Conservation (phyloP, 23 red algal genomes). For the Gracilariopsis chorda region DNA sequence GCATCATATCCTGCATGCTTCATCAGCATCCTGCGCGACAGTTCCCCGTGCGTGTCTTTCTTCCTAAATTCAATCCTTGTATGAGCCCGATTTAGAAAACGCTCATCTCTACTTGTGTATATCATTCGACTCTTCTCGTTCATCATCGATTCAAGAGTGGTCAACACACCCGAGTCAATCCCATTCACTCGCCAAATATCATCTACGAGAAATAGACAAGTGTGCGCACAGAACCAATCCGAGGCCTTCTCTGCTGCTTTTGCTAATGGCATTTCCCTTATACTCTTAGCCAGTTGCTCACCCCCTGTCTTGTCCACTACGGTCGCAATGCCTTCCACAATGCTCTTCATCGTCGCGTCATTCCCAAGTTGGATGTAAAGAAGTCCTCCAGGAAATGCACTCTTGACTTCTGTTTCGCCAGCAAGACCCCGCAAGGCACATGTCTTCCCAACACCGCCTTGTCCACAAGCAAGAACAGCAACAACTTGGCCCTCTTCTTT, state of each 20-base stretch:
- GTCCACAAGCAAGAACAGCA: neutral
- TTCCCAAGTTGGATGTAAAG: constrained; percentile 3
- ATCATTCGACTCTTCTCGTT: neutral
- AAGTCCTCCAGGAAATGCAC: neutral
- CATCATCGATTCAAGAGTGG: neutral
- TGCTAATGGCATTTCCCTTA: too few species aligned
- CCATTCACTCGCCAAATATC: too few species aligned
- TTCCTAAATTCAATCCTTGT: neutral
- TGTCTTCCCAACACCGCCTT: neutral
- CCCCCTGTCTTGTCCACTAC: neutral
- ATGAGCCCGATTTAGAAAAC: neutral
- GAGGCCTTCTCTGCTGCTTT: too few species aligned
- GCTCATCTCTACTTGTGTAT: neutral
- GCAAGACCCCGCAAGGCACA: neutral
- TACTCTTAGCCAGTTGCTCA: neutral
- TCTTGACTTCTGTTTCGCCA: neutral
- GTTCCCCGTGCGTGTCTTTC: neutral
- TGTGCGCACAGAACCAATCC: too few species aligned
- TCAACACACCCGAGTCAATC: neutral
- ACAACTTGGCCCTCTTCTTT: neutral
- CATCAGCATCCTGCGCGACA: neutral
- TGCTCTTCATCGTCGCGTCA: neutral
- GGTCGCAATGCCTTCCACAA: neutral
- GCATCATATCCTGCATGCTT: neutral
- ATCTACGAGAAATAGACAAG: too few species aligned